Base-by-base conservation (phyloP, 441 rosid genomes). In the Pelargonium exstipulatum region DNA sequence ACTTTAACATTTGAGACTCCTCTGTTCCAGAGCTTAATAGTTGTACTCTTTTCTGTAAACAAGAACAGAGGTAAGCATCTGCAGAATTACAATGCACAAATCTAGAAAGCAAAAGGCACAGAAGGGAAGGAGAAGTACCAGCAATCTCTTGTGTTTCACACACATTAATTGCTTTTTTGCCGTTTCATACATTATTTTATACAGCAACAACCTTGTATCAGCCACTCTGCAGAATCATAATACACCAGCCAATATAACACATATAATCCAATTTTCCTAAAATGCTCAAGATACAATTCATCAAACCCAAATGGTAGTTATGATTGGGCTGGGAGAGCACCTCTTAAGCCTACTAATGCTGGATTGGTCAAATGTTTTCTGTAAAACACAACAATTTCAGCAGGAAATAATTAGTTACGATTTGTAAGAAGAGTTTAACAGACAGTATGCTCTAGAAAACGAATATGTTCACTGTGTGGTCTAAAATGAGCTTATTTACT, bases 141-240 rank as follows among this genome's bases (percentile, higher is more conserved):
- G 83, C 79, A 88, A 35, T 72, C 76, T 84, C 61, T 85, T 83
- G 61, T 22, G 87, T 83, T 82, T 85, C 48, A 78, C 69, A 69
- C 73, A 74, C 80, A 83, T 73, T 79, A 93, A 78, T 77, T 80
- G 90, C 82, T 81, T 72, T 76, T 81, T 86, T 73, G 86, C 89
- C 84, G 85, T 91, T 76, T 78, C 89, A 85, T 81, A 78, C 45
- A 83, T 81, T 66, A 87, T 71, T 80, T 83, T 82, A 78, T 71
- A 78, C 53, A 91, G 86, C 79, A 82, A 74, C 68, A 71, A 69
- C 76, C 77, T 85, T 72, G 76, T 74, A 74, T 86, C 95, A 72
- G 80, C 82, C 68, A 72, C 74, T 73, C 98, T 93, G 92, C 79
- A 82, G 79, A 63, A 67, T 46, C 73, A 83, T 24, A 40, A 83